A percentile compares a stretch with the other conserved stretches of the same genome.
Conservation (phyloP, 2,329 filamentous ascomycete genomes). For the Aspergillus persii region DNA sequence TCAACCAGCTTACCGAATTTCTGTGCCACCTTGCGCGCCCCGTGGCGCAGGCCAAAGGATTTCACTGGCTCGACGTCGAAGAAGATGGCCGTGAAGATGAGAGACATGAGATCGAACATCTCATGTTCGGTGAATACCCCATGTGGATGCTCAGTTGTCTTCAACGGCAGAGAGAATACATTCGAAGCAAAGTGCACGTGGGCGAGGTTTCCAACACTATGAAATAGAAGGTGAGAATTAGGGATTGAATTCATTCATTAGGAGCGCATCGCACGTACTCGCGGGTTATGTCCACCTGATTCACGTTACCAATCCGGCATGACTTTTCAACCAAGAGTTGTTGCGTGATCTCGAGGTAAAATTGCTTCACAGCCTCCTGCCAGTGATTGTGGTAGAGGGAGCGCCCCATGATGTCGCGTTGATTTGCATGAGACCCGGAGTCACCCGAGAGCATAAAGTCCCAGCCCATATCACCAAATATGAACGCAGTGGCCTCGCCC, state of each 20-base stretch:
- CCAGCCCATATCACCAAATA: constrained; percentile 54
- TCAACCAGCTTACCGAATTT: constrained; percentile 64
- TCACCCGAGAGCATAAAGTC: constrained; percentile 48
- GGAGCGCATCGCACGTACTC: constrained; percentile 56
- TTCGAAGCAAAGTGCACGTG: constrained; percentile 55
- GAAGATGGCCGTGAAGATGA: constrained; percentile 66
- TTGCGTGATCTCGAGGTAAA: constrained; percentile 62
- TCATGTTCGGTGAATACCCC: constrained; percentile 59
- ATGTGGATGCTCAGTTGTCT: constrained; percentile 50
- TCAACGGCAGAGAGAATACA: constrained; percentile 56
- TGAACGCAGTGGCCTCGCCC: constrained; percentile 60
- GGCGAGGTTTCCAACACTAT: constrained; percentile 51
- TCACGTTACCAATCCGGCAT: constrained; percentile 59
- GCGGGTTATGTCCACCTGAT: constrained; percentile 67
- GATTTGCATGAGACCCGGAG: constrained; percentile 61
- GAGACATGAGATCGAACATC: constrained; percentile 59
- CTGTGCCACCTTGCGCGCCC: constrained; percentile 56
- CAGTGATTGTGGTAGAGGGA: constrained; percentile 63
- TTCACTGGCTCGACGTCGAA: constrained; percentile 65
- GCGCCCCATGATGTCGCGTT: constrained; percentile 64
- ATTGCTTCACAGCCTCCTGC: constrained; percentile 60
- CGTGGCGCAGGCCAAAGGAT: constrained; percentile 62
- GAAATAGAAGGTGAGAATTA: constrained; percentile 16
- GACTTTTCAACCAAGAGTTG: constrained; percentile 63
- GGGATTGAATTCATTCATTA: constrained; percentile 69